A percentile compares a stretch with the other conserved stretches of the same genome.
Conservation (phyloP, 768 basidiomycete species). For the Tubosaeta sp. region DNA sequence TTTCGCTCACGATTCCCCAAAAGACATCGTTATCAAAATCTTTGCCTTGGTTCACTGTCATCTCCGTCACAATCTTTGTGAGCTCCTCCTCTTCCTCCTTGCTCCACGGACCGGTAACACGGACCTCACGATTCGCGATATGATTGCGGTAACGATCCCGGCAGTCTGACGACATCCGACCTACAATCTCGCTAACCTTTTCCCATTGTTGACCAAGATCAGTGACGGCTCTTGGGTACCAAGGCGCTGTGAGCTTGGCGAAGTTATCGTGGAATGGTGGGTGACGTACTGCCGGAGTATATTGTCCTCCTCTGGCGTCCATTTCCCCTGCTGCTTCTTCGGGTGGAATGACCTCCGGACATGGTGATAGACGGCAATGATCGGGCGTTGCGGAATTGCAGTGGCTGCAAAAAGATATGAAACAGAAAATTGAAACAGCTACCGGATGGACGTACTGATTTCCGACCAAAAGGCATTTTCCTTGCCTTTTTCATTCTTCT, state of each 20-base stretch:
- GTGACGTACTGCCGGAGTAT: conserved; percentile 53
- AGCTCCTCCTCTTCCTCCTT: conserved; percentile 74
- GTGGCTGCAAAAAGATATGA: conserved; percentile 42
- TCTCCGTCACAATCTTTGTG: conserved; percentile 67
- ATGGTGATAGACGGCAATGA: conserved; percentile 82
- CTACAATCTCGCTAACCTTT: conserved; percentile 65
- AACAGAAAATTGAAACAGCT: background rate
- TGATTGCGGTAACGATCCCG: conserved; percentile 86
- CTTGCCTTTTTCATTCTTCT: conserved; percentile 55
- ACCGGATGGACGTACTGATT: conserved; percentile 51
- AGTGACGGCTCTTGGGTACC: conserved; percentile 52
- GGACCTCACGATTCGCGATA: conserved; percentile 60
- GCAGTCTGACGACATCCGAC: conserved; percentile 76
- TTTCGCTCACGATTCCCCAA: conserved; percentile 73
- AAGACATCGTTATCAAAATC: conserved; percentile 76
- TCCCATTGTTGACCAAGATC: conserved; percentile 79
- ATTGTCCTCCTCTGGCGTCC: conserved; percentile 64
- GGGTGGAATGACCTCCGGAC: conserved; percentile 70
- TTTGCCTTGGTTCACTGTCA: conserved; percentile 70
- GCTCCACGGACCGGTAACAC: conserved; percentile 70
- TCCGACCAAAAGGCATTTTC: conserved; percentile 76
- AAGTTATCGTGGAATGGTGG: background rate
- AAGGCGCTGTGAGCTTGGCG: conserved; percentile 2
- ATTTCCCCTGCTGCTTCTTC: conserved; percentile 62
- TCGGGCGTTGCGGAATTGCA: conserved; percentile 70